Base-by-base conservation (phyloP, 768 basidiomycete genomes). In the Kwoniella europaea region DNA sequence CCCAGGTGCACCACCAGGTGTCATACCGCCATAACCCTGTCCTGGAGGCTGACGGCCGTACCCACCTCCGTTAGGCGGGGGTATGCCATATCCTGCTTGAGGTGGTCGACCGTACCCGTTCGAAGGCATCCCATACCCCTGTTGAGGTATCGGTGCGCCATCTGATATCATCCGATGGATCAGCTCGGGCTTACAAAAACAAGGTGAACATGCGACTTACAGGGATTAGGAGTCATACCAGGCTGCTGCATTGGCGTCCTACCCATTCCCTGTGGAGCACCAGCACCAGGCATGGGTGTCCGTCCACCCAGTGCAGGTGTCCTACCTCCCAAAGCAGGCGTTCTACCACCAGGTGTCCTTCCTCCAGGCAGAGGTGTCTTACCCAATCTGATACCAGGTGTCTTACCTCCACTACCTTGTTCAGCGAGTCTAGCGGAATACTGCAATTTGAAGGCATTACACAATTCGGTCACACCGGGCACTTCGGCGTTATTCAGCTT, bases 371-470 rank as follows among this genome's bases (percentile, higher is more conserved):
- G 35, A n/a, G 79, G 82, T 6, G 76, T 80, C 44, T 66, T 74
- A 16, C 74, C 78, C 22, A 72, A 65, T 70, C 79, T 44, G 61
- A 82, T 75, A 75, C 83, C 77, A 7, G 80, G 80, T 43, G 80
- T 82, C 61, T 81, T 77, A 7, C 80, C 78, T 44, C 74, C 77
- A 42, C 44, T 63, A 3, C 73, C 76, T 50, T 79, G 78, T 43
- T 82, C 77, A 13, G 72, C 67, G 22, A 82, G 66, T 46, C 68
- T 24, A 22, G 69, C 69, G 10, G 70, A 74, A 65, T 83, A 84
- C 59, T 83, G 84, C 15, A 75, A 89, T 89, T 98, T 98, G 89
- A 98, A 98, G 20, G 95, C 94, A 82, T 98, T 95, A 74, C 96
- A 97, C 4, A 98, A 85, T 82, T 97, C 94, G 4, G 92, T 90